Base-by-base conservation (phyloP, 106 monocot species). In the Cymbidium sinense region DNA sequence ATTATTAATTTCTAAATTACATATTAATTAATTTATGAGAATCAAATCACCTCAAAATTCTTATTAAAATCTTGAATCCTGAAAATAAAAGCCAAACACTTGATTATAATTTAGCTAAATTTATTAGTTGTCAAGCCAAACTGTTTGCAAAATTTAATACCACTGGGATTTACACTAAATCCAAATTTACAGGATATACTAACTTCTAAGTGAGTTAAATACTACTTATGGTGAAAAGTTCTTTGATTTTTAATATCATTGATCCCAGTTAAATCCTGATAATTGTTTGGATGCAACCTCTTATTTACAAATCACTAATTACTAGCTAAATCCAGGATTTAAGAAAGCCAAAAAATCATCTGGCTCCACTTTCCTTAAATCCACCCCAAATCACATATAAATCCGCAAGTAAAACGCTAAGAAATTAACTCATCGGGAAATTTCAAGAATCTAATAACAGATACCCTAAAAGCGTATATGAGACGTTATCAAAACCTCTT, bases 401-500 rank as follows among this genome's bases (percentile, higher is more conserved):
- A 12, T 15, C 67, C 9, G 0, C 25, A 67, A 33, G 31, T 8
- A 58, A 58, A 58, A 21, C 20, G 23, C 20, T 58, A 58, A 58
- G 8, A 58, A 13, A 58, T n/a, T 23, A 58, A n/a, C 8, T 21
- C 2, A 58, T 58, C 8, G 58, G 20, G 8, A 58, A 52, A 58
- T 58, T 25, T 58, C 58, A 58, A 67, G 28, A 67, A 30, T 61
- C 61, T 21, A 61, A 76, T 25, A 18, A 52, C 23, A 74, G 36
- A 80, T 50, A 20, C 33, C 39, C 70, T 33, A 47, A 41, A 1
- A 75, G 67, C 61, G 64, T 7, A 54, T 2, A 34, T 18, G 50
- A 31, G 3, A 17, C 33, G 55, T 31, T 2, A 27, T 55, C 54
- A 51, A 34, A 36, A 77, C 83, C 77, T 81, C 67, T 79, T 81